A percentile compares a stretch with the other conserved stretches of the same genome.
Evolutionary conservation across 176 grass and related monocot species (phyloP).

Genomic region (Oryza australiensis): DNA sequence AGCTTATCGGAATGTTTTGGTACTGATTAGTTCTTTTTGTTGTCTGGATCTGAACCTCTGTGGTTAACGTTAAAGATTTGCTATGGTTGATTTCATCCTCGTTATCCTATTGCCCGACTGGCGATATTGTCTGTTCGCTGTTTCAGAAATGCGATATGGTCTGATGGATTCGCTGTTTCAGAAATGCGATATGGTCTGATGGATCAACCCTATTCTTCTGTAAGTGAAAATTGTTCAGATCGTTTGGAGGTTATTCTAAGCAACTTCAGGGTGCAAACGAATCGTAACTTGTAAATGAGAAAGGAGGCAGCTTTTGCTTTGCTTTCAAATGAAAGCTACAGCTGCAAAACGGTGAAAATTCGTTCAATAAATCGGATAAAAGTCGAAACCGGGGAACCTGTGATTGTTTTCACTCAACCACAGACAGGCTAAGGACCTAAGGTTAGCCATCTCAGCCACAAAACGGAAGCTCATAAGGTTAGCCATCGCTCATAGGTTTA

Average conservation of each 20-base stretch:
- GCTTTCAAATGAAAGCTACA: not conserved
- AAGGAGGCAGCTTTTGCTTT: not conserved
- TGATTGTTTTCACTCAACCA: not conserved
- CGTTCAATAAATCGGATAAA: not conserved
- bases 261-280: not conserved
- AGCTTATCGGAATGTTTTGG: constrained; percentile 34
- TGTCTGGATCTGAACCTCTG: constrained; percentile 35
- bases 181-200: too few species aligned
- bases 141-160: not conserved
- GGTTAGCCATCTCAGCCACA: not conserved
- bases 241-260: too few species aligned
- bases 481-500: not conserved
- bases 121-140: not conserved
- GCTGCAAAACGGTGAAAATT: not conserved
- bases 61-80: constrained; percentile 48
- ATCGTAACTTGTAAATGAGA: not conserved
- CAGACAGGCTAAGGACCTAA: not conserved
- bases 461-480: not conserved
- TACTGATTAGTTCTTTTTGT: constrained; percentile 39
- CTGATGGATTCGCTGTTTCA: too few species aligned
- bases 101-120: too few species aligned
- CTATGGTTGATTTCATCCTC: not conserved
- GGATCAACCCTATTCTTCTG: too few species aligned
- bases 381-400: not conserved
- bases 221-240: too few species aligned